A percentile compares a stretch with the other conserved stretches of the same genome.
Conservation (phyloP, 2,329 filamentous ascomycete species). For the Lasiodiplodia citricola region DNA sequence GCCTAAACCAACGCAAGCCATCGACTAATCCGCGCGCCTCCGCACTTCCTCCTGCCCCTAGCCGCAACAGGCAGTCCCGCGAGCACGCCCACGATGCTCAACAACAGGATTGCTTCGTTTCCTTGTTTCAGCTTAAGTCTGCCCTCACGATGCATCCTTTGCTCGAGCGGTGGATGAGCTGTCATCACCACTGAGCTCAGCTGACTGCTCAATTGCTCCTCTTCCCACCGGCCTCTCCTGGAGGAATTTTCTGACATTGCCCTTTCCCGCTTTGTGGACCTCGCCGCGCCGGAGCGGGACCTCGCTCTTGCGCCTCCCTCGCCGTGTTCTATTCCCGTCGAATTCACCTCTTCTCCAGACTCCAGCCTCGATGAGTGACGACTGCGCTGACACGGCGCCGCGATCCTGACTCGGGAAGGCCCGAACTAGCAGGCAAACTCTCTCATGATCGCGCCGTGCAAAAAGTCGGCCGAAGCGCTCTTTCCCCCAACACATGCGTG, state of each 20-base stretch:
- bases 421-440: slow-evolving; percentile 15
- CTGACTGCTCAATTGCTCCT: not conserved
- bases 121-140: not conserved
- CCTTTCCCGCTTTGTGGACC: not conserved
- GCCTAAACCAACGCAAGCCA: slow-evolving; percentile 17
- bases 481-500: not conserved
- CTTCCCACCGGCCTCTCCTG: not conserved
- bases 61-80: not conserved
- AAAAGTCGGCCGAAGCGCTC: slow-evolving; percentile 5
- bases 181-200: not conserved
- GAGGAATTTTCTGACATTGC: not conserved
- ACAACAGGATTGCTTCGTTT: not conserved
- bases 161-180: not conserved
- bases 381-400: slow-evolving; percentile 8
- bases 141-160: not conserved
- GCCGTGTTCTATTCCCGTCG: not conserved
- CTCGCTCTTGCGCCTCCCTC: not conserved
- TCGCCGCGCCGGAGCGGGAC: not conserved
- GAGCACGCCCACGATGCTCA: not conserved
- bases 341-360: not conserved
- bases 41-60: not conserved
- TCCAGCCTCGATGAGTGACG: slow-evolving; percentile 14
- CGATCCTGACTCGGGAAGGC: slow-evolving; percentile 16
- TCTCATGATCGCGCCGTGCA: not conserved
- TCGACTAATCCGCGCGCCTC: not conserved